These are phyloP conservation scores for Nelumbo lutea DNA, from an alignment of 164 flowering plant genomes.

Conservation along the genomic window DNA sequence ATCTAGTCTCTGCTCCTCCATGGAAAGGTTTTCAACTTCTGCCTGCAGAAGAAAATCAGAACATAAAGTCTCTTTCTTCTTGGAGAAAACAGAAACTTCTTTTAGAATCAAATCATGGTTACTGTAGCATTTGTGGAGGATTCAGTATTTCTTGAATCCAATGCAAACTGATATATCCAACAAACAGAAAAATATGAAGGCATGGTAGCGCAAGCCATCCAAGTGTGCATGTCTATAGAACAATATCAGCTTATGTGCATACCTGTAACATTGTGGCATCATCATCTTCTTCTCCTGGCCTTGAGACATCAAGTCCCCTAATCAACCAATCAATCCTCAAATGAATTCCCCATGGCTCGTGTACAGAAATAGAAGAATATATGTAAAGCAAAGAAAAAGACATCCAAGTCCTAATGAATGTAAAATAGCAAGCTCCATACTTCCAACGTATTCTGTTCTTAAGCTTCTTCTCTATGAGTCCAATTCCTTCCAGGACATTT, in stretches of 20 bases:
- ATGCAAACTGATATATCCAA: background rate
- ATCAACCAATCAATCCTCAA: slow-evolving; percentile 14
- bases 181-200: background rate
- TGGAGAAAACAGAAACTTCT: background rate
- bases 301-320: slow-evolving; percentile 68
- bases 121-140: background rate
- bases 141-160: background rate
- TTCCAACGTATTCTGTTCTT: slow-evolving; percentile 95
- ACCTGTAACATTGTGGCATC: slow-evolving; percentile 63
- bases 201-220: background rate
- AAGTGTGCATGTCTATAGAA: background rate
- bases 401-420: background rate
- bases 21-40: slow-evolving; percentile 69
- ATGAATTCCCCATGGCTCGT: slow-evolving; percentile 8
- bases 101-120: background rate
- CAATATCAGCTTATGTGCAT: slow-evolving; percentile 9
- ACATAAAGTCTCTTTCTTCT: background rate
- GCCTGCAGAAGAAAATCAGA: slow-evolving; percentile 46
- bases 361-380: background rate
- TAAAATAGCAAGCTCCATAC: slow-evolving; percentile 30
- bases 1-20: slow-evolving; percentile 73
- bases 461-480: slow-evolving; percentile 90
- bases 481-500: slow-evolving; percentile 96
- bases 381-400: background rate
- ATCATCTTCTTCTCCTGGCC: slow-evolving; percentile 55